Evolutionary conservation across 306 rosid genomes (phyloP).

Genomic region (Alnus rubra): DNA sequence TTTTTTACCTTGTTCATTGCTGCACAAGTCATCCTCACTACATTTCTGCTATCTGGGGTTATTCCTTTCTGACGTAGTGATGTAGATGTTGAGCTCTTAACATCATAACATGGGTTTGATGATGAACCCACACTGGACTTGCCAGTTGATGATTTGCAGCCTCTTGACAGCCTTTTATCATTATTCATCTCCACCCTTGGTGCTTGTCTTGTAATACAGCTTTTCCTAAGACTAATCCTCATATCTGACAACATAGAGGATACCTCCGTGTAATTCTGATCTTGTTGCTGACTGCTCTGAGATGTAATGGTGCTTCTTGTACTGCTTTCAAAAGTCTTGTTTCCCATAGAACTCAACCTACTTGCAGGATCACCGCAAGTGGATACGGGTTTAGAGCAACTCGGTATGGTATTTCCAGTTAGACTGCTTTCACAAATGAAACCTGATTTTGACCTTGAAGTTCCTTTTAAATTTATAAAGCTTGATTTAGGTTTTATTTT

Average conservation of each 20-base stretch:
- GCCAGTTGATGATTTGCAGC: constrained; percentile 59
- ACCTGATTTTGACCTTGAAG: constrained; percentile 33
- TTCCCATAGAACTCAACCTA: constrained; percentile 34
- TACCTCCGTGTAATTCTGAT: constrained; percentile 37
- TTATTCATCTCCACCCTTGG: constrained; percentile 43
- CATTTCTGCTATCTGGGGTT: constrained; percentile 37
- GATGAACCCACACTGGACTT: constrained; percentile 79
- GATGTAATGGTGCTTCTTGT: constrained; percentile 48
- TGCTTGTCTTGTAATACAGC: constrained; percentile 39
- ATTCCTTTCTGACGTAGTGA: constrained; percentile 35
- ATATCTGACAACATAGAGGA: constrained; percentile 43
- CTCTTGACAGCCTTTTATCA: constrained; percentile 42
- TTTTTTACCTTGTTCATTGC: constrained; percentile 35
- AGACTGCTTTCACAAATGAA: constrained; percentile 30
- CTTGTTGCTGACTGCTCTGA: constrained; percentile 40
- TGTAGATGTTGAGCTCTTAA: constrained; percentile 28
- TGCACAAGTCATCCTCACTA: constrained; percentile 32
- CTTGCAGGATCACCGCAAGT: constrained; percentile 29
- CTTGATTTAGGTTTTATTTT: constrained; percentile 43
- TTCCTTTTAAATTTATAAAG: constrained; percentile 30
- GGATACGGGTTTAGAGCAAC: constrained; percentile 25
- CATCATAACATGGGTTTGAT: constrained; percentile 50
- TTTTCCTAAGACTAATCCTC: constrained; percentile 53
- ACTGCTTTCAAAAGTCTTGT: constrained; percentile 39
- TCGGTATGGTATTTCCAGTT: constrained; percentile 26